Evolutionary conservation across 1,284 basidiomycete genomes (phyloP).

Genomic region (Fomitopsis palustris): DNA sequence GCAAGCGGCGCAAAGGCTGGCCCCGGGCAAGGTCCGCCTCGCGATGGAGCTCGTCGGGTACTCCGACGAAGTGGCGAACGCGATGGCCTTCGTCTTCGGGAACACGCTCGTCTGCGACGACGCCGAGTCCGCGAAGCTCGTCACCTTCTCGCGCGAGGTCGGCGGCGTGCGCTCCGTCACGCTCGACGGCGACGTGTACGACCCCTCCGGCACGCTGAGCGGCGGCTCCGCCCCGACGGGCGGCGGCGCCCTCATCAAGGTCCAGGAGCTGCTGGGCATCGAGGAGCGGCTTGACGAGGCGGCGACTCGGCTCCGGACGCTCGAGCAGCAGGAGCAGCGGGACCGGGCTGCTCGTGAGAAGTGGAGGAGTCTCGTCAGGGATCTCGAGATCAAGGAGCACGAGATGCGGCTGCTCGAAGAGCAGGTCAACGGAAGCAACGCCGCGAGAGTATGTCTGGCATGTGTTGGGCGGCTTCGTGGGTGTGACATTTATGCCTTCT

Average conservation of each 20-base stretch:
- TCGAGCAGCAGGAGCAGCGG: constrained; percentile 58
- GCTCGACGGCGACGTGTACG: constrained; percentile 93
- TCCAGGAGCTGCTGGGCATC: constrained; percentile 75
- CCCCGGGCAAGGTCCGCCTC: constrained; percentile 79
- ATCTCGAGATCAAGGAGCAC: constrained; percentile 89
- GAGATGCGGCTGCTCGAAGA: constrained; percentile 82
- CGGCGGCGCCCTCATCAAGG: constrained; percentile 77
- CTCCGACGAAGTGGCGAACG: constrained; percentile 79
- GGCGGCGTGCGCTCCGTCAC: constrained; percentile 85
- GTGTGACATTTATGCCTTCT: not conserved
- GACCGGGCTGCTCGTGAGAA: constrained; percentile 58
- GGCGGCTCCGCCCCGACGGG: constrained; percentile 86
- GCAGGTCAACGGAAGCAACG: constrained; percentile 88
- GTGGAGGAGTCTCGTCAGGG: constrained; percentile 67
- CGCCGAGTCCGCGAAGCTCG: constrained; percentile 82
- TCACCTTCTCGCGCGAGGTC: constrained; percentile 78
- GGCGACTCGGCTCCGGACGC: constrained; percentile 44
- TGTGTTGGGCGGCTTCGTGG: not conserved
- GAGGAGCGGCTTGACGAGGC: constrained; percentile 58
- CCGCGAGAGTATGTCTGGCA: constrained; percentile 63
- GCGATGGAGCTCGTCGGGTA: constrained; percentile 89
- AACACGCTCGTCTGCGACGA: constrained; percentile 92
- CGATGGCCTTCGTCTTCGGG: constrained; percentile 94
- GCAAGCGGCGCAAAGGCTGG: constrained; percentile 70
- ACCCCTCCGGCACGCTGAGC: constrained; percentile 91